phyloP scores from a whole-genome alignment of 2,329 filamentous ascomycete genomes.

The Nannizziopsis barbatae region DNA sequence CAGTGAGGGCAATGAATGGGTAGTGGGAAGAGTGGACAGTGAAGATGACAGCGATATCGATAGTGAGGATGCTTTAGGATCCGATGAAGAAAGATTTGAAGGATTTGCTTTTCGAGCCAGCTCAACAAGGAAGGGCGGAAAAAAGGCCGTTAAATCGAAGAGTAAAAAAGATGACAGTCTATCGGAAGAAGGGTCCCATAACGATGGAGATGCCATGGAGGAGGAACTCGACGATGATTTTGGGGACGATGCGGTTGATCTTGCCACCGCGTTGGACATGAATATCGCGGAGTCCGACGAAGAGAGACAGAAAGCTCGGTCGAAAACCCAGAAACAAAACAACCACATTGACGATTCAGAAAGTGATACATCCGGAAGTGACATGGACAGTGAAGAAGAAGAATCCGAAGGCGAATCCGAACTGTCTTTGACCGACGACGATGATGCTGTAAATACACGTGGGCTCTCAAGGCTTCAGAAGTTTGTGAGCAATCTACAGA shows the following conservation, averaged over 20 bases:
- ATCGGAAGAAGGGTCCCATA: constrained; percentile 39
- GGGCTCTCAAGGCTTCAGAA: constrained; percentile 55
- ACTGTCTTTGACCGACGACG: constrained; percentile 38
- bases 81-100: constrained; percentile 75
- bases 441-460: constrained; percentile 37
- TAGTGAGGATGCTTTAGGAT: constrained; percentile 73
- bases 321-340: constrained; percentile 26
- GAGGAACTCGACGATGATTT: constrained; percentile 51
- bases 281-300: constrained; percentile 41
- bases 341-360: constrained; percentile 20
- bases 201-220: constrained; percentile 25
- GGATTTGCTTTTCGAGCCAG: constrained; percentile 59
- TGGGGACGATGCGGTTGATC: constrained; percentile 52
- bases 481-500: constrained; percentile 55
- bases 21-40: constrained; percentile 56
- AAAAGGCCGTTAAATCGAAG: constrained; percentile 18
- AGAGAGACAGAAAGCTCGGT: constrained; percentile 18
- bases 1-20: constrained; percentile 77
- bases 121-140: constrained; percentile 29
- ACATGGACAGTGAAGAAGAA: constrained; percentile 32
- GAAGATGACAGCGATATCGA: constrained; percentile 60
- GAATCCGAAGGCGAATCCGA: constrained; percentile 39
- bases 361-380: constrained; percentile 37
- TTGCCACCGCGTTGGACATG: constrained; percentile 51
- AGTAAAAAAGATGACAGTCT: constrained; percentile 34